Conservation (phyloP, 2,329 filamentous ascomycete genomes). For the Claviceps maximensis region DNA sequence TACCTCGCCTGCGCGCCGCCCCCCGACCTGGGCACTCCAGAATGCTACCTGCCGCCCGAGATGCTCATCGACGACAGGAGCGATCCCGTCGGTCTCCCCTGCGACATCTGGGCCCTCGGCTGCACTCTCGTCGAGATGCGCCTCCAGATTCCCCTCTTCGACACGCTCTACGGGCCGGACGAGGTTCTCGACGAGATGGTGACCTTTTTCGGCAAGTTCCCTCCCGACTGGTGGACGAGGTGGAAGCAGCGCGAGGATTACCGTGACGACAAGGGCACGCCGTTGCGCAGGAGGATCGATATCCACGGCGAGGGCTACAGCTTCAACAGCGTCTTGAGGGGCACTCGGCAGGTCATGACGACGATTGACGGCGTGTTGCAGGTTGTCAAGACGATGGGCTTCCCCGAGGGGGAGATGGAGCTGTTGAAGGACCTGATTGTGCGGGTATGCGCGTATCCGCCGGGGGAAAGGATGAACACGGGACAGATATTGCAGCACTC, state of each 20-base stretch:
- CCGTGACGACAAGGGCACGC: conserved; percentile 12
- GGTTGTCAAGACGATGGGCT: conserved; percentile 5
- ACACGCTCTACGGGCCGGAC: conserved; percentile 16
- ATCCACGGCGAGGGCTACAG: conserved; percentile 1
- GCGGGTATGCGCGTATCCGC: conserved; percentile 11
- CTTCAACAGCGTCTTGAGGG: conserved; percentile 1
- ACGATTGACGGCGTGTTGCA: conserved; percentile 4
- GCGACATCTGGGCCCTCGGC: conserved; percentile 21
- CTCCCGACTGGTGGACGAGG: conserved; percentile 17
- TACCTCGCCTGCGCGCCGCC: conserved; percentile 8
- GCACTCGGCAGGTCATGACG: neutral
- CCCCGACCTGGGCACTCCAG: conserved; percentile 15
- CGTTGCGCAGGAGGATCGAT: conserved; percentile 1
- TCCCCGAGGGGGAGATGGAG: conserved; percentile 10
- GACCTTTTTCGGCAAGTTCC: conserved; percentile 18
- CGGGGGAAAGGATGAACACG: conserved; percentile 7
- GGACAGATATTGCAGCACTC: conserved; percentile 10
- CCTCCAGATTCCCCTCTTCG: conserved; percentile 15
- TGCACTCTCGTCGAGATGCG: conserved; percentile 22
- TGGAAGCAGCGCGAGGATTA: conserved; percentile 14
- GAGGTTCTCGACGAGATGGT: conserved; percentile 17
- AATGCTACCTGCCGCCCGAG: conserved; percentile 14
- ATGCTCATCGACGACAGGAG: conserved; percentile 9
- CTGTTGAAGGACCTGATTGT: conserved; percentile 14
- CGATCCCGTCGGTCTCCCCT: conserved; percentile 7